Percentiles rank a stretch among this genome's conserved stretches.
phyloP scores from a whole-genome alignment of 129 eudicot species.

The Saussurea involucrata region DNA sequence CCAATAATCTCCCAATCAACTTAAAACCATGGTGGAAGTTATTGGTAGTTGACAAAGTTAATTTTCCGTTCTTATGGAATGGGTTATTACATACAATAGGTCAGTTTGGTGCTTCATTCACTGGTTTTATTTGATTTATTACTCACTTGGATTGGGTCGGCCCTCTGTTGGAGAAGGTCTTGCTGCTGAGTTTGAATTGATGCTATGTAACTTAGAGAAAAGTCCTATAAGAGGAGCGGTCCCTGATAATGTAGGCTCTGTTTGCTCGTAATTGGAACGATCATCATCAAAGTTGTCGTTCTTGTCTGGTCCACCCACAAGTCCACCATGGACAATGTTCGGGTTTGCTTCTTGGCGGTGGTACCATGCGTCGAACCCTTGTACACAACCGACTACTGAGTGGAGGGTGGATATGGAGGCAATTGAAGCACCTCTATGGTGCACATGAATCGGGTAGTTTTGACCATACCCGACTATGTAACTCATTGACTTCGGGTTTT shows the following conservation, averaged over 20 bases:
- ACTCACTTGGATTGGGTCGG: constrained; percentile 36
- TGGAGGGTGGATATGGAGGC: constrained; percentile 42
- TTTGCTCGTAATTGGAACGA: constrained; percentile 75
- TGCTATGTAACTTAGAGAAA: constrained; percentile 55
- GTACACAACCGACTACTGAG: constrained; percentile 62
- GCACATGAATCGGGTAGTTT: constrained; percentile 69
- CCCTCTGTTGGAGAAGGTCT: constrained; percentile 28
- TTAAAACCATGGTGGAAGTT: no score
- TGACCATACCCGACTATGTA: constrained; percentile 81
- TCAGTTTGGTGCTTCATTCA: neutral
- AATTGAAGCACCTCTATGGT: constrained; percentile 92
- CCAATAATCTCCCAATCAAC: no score
- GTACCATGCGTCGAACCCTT: constrained; percentile 90
- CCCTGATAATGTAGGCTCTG: constrained; percentile 81
- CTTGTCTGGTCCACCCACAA: constrained; percentile 83
- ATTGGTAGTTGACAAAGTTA: no score
- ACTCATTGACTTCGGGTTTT: constrained; percentile 82
- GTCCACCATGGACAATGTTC: constrained; percentile 65
- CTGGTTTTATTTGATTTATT: neutral
- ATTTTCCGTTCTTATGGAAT: no score
- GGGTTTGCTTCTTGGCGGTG: constrained; percentile 59
- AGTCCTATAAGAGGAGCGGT: constrained; percentile 93
- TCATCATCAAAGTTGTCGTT: constrained; percentile 69
- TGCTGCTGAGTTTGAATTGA: constrained; percentile 37
- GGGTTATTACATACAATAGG: neutral